These are phyloP conservation scores for Leccinum ponderosum DNA, from an alignment of 1,284 basidiomycete genomes.

Conservation along the genomic window DNA sequence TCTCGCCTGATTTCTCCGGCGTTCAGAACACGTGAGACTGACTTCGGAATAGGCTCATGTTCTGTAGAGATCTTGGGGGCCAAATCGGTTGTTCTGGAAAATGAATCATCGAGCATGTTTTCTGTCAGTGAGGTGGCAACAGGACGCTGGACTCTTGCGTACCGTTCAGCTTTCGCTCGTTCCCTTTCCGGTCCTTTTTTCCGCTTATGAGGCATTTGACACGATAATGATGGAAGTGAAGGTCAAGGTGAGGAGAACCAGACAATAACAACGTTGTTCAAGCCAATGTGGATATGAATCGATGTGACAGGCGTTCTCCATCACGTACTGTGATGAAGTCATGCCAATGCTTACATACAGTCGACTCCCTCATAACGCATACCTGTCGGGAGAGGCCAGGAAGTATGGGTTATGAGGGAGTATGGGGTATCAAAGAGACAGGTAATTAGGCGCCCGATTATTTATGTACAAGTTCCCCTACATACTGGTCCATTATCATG, in stretches of 20 bases:
- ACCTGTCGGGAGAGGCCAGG: no score
- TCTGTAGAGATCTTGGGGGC: constrained; percentile 43
- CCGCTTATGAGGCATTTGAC: constrained; percentile 64
- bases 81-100: constrained; percentile 48
- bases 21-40: constrained; percentile 60
- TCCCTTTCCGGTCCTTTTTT: constrained; percentile 53
- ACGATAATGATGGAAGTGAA: constrained; percentile 20
- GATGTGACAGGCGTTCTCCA: neutral
- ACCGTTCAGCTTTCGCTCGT: constrained; percentile 41
- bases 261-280: constrained; percentile 18
- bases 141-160: constrained; percentile 9
- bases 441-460: no score
- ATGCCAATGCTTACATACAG: neutral
- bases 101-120: constrained; percentile 1
- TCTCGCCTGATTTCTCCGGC: constrained; percentile 57
- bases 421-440: no score
- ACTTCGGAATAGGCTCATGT: constrained; percentile 67
- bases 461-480: neutral
- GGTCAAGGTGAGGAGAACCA: constrained; percentile 1
- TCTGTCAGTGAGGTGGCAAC: neutral
- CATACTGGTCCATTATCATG: neutral
- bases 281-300: neutral
- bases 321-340: neutral
- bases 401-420: no score
- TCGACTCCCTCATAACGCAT: no score